A percentile compares a stretch with the other conserved stretches of the same genome.
Conservation (phyloP, 176 grass and related monocot species). For the Ananas comosus region DNA sequence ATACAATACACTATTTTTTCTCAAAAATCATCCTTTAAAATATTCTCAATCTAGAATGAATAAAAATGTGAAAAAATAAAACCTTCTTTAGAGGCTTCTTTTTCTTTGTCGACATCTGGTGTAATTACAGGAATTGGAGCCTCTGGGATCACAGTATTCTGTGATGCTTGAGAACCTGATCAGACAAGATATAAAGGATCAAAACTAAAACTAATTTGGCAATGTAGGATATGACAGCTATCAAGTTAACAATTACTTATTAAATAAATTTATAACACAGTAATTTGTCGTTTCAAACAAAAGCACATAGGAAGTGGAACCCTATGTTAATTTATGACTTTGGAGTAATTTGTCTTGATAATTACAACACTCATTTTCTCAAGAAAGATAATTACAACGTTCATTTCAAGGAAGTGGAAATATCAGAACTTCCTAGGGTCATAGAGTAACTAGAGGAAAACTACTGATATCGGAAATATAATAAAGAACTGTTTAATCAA, state of each 20-base stretch:
- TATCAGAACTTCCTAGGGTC: too few species aligned
- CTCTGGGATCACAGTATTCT: neutral
- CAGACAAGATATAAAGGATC: neutral
- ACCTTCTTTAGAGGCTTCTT: conserved; percentile 16
- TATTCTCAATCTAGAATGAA: neutral
- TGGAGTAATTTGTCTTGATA: too few species aligned
- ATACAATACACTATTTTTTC: neutral
- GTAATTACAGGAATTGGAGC: neutral
- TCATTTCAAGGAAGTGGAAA: too few species aligned
- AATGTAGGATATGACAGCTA: neutral
- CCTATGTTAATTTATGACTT: too few species aligned
- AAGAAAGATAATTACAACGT: too few species aligned
- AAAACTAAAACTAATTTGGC: neutral
- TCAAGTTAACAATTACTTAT: neutral
- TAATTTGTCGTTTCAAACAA: neutral
- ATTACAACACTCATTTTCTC: too few species aligned
- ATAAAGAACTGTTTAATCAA: neutral
- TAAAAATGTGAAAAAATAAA: neutral
- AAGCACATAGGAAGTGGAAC: neutral
- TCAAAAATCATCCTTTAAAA: neutral
- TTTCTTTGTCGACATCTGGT: neutral
- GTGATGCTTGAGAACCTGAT: conserved; percentile 6
- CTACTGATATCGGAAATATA: too few species aligned
- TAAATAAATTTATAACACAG: neutral
- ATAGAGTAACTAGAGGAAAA: too few species aligned